Conservation (phyloP, 768 basidiomycete genomes). For the Leccinum aurantiacum region DNA sequence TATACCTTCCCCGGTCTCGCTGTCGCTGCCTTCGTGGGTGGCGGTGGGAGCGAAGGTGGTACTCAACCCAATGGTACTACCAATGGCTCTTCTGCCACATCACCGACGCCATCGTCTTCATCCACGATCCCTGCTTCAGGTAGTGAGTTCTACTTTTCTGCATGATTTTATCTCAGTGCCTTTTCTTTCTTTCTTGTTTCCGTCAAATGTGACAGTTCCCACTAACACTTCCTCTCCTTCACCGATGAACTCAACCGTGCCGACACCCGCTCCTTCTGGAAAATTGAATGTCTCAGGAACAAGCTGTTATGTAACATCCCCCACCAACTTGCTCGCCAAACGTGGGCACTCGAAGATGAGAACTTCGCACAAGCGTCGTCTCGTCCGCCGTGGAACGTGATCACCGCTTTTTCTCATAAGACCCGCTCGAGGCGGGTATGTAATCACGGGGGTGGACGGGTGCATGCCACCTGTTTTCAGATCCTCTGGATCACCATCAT, state of each 20-base stretch:
- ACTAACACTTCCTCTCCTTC: slow-evolving; percentile 23
- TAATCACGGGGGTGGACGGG: slow-evolving; percentile 1
- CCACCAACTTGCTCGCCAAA: slow-evolving; percentile 16
- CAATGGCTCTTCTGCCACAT: slow-evolving; percentile 15
- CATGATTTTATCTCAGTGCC: background rate
- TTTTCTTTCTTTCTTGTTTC: background rate
- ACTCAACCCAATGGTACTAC: slow-evolving; percentile 24
- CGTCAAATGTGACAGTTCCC: slow-evolving; percentile 22
- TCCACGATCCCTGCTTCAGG: slow-evolving; percentile 16
- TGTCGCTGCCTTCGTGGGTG: slow-evolving; percentile 42
- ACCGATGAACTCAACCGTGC: background rate
- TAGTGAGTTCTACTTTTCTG: slow-evolving; percentile 15
- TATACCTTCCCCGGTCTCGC: slow-evolving; percentile 58
- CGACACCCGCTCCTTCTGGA: slow-evolving; percentile 10
- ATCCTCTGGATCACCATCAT: slow-evolving; percentile 1
- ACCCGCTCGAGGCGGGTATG: background rate
- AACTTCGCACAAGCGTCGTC: slow-evolving; percentile 25
- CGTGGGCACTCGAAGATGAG: slow-evolving; percentile 14
- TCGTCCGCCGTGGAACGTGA: slow-evolving; percentile 18
- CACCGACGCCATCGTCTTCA: slow-evolving; percentile 11
- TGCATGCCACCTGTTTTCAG: background rate
- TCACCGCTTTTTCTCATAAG: background rate
- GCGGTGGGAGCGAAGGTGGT: slow-evolving; percentile 14
- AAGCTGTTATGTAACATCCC: slow-evolving; percentile 22
- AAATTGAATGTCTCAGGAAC: slow-evolving; percentile 8